Conservation (phyloP, 1,139 yeast genomes). For the Blastobotrys illinoisensis region DNA sequence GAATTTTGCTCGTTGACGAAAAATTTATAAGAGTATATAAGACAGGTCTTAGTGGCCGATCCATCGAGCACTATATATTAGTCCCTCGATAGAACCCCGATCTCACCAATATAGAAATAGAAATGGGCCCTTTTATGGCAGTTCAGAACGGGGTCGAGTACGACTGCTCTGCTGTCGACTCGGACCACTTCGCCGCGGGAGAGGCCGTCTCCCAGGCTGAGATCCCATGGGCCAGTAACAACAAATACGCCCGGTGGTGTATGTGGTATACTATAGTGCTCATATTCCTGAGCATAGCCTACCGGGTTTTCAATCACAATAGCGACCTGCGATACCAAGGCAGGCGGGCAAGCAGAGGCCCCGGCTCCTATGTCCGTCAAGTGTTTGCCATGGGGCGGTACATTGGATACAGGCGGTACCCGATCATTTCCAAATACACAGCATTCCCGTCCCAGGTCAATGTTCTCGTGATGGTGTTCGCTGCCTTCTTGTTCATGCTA, state of each 20-base stretch:
- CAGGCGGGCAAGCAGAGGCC: conserved; percentile 3
- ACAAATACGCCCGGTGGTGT: conserved; percentile 43
- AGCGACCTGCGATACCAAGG: conserved; percentile 32
- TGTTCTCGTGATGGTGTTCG: conserved; percentile 38
- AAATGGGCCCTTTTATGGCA: conserved; percentile 1
- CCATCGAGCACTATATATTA: neutral
- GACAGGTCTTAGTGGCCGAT: neutral
- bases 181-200: conserved; percentile 31
- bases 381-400: conserved; percentile 40
- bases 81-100: neutral
- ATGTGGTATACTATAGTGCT: conserved; percentile 41
- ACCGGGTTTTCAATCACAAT: conserved; percentile 37
- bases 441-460: conserved; percentile 54
- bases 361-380: conserved; percentile 1
- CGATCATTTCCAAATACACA: conserved; percentile 36
- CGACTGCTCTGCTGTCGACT: conserved; percentile 19
- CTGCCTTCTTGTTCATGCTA: conserved; percentile 42
- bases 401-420: conserved; percentile 47
- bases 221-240: conserved; percentile 40
- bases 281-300: conserved; percentile 39
- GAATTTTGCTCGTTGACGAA: neutral
- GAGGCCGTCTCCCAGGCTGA: conserved; percentile 36
- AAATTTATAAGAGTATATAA: neutral
- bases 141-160: conserved; percentile 17
- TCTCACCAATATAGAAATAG: neutral